A percentile compares a stretch with the other conserved stretches of the same genome.
Evolutionary conservation across 306 rosid species (phyloP).

Genomic region (Urtica urens): DNA sequence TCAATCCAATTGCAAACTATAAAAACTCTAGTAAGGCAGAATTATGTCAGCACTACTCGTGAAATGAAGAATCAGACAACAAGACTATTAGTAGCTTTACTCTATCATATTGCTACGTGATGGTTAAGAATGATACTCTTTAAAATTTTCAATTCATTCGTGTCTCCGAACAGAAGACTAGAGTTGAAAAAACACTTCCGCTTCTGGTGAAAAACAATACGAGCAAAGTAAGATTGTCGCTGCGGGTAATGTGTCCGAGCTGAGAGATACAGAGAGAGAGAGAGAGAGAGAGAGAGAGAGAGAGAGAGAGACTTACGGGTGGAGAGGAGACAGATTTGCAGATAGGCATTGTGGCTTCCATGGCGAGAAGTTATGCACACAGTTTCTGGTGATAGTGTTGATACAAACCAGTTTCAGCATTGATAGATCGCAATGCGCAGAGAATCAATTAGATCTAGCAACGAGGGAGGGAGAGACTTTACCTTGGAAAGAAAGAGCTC

Average conservation of each 20-base stretch:
- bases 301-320: slow-evolving; percentile 28
- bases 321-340: slow-evolving; percentile 52
- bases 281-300: not conserved
- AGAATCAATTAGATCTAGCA: slow-evolving; percentile 38
- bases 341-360: slow-evolving; percentile 58
- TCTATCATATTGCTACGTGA: too few species aligned
- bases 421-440: too few species aligned
- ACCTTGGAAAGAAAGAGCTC: not conserved
- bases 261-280: not conserved
- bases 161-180: too few species aligned
- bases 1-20: too few species aligned
- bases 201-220: not conserved
- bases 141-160: too few species aligned
- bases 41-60: too few species aligned
- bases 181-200: not conserved
- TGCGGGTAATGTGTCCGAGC: not conserved
- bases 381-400: too few species aligned
- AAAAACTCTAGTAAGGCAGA: too few species aligned
- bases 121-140: too few species aligned
- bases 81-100: too few species aligned
- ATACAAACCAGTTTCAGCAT: too few species aligned
- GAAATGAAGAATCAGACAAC: too few species aligned
- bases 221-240: not conserved
- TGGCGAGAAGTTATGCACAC: slow-evolving; percentile 18
- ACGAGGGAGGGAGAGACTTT: slow-evolving; percentile 2